Evolutionary conservation across 1,284 basidiomycete genomes (phyloP).

Genomic region (Malassezia cuniculi): DNA sequence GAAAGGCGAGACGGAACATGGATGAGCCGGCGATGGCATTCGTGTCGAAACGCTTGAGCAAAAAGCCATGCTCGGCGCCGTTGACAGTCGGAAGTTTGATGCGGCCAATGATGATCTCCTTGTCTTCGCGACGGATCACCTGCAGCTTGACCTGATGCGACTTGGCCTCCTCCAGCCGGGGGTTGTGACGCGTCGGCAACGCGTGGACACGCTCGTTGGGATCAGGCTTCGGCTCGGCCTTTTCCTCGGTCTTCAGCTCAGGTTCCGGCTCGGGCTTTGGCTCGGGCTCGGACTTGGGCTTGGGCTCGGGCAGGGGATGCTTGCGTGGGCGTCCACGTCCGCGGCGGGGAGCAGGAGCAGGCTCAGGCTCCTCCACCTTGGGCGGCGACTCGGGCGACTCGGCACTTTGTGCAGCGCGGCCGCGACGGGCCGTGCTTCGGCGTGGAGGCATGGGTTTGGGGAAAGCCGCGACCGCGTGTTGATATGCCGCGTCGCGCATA

Average conservation of each 20-base stretch:
- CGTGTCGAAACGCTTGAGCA: constrained; percentile 60
- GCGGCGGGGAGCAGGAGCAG: too few relatives aligned
- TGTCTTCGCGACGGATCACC: constrained; percentile 64
- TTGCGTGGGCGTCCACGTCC: too few relatives aligned
- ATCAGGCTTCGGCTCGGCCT: too few relatives aligned
- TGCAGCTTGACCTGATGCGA: constrained; percentile 60
- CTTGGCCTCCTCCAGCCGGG: constrained; percentile 26
- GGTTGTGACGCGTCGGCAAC: constrained; percentile 34
- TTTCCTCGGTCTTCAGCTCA: too few relatives aligned
- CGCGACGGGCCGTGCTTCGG: constrained; percentile 13
- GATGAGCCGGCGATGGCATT: constrained; percentile 87
- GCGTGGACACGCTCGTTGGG: constrained; percentile 15
- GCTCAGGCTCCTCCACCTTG: too few relatives aligned
- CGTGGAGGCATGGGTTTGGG: constrained; percentile 12
- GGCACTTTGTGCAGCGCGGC: too few relatives aligned
- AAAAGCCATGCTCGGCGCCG: constrained; percentile 30
- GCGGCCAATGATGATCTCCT: constrained; percentile 74
- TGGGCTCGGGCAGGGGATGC: too few relatives aligned
- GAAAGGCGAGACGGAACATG: constrained; percentile 95
- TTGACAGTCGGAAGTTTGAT: constrained; percentile 73
- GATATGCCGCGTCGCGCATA: constrained; percentile 2
- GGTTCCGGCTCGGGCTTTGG: too few relatives aligned
- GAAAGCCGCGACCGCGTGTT: constrained; percentile 6
- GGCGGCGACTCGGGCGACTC: too few relatives aligned
- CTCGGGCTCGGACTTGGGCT: too few relatives aligned